These are phyloP conservation scores for Tricholoma flavovirens DNA, from an alignment of 768 basidiomycete genomes.

Conservation along the genomic window DNA sequence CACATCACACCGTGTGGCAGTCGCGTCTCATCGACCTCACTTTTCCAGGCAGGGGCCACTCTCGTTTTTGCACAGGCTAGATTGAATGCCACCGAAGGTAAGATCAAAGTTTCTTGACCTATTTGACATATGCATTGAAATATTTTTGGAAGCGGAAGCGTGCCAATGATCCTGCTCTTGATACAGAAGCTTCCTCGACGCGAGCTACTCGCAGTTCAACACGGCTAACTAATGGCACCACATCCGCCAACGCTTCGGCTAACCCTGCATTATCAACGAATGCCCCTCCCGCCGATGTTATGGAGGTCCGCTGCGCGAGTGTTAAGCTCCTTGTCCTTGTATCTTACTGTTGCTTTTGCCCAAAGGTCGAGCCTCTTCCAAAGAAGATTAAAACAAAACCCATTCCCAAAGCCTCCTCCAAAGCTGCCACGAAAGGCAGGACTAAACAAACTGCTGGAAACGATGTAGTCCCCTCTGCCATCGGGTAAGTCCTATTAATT, in stretches of 20 bases:
- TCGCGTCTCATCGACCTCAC: neutral
- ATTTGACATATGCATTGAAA: neutral
- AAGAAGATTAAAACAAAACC: slow-evolving; percentile 36
- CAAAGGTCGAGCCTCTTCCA: slow-evolving; percentile 23
- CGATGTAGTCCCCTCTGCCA: slow-evolving; percentile 6
- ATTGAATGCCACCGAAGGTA: slow-evolving; percentile 35
- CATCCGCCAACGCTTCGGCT: slow-evolving; percentile 22
- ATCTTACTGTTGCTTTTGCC: neutral
- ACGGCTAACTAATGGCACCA: slow-evolving; percentile 22
- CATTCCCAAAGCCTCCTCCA: slow-evolving; percentile 11
- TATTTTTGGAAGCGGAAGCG: slow-evolving; percentile 49
- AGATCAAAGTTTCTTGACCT: neutral
- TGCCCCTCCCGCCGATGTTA: slow-evolving; percentile 14
- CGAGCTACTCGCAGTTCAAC: slow-evolving; percentile 43
- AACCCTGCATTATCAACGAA: slow-evolving; percentile 23
- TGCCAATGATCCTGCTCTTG: slow-evolving; percentile 30
- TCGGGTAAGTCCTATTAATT: slow-evolving; percentile 11
- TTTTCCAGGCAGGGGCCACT: neutral
- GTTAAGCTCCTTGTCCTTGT: neutral
- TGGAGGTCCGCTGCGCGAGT: slow-evolving; percentile 12
- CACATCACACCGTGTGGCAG: slow-evolving; percentile 12
- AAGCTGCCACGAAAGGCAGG: slow-evolving; percentile 15
- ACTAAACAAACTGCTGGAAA: neutral
- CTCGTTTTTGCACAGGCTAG: slow-evolving; percentile 1
- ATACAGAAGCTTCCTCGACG: slow-evolving; percentile 30